Evolutionary conservation across 2,329 filamentous ascomycete genomes (phyloP).

Genomic region (Monilinia aucupariae): DNA sequence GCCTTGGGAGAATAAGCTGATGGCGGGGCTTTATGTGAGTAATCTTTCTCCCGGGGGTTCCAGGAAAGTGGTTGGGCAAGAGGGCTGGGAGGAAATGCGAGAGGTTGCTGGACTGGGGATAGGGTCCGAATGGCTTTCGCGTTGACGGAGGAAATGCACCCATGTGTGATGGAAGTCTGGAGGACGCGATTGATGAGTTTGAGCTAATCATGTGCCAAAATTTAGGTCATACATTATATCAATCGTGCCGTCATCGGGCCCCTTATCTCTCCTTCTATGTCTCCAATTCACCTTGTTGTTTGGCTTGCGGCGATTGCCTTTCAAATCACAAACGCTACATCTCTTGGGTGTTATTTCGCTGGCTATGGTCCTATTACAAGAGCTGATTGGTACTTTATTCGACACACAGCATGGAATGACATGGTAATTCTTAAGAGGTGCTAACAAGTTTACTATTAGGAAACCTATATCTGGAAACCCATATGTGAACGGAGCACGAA

Average conservation of each 20-base stretch:
- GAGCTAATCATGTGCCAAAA: slow-evolving; percentile 5
- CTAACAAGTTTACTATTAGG: not conserved
- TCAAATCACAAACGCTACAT: slow-evolving; percentile 74
- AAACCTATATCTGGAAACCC: slow-evolving; percentile 30
- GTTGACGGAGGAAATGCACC: too few species aligned
- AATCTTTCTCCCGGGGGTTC: not conserved
- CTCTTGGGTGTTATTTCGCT: slow-evolving; percentile 73
- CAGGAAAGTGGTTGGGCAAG: not conserved
- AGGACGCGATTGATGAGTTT: not conserved
- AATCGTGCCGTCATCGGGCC: slow-evolving; percentile 85
- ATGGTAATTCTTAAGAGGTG: not conserved
- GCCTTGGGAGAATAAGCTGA: slow-evolving; percentile 72
- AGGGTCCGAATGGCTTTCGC: too few species aligned
- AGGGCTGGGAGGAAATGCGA: too few species aligned
- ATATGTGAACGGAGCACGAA: slow-evolving; percentile 37
- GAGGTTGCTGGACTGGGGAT: not conserved
- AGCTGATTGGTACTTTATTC: slow-evolving; percentile 42
- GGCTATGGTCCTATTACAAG: slow-evolving; percentile 68
- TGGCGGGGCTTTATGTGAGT: slow-evolving; percentile 59
- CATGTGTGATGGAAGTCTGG: not conserved
- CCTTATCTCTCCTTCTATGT: slow-evolving; percentile 84
- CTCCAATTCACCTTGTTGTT: slow-evolving; percentile 71
- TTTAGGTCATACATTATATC: slow-evolving; percentile 72
- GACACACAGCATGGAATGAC: not conserved
- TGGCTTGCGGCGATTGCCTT: slow-evolving; percentile 61